These are phyloP conservation scores for Periconia macrospinosa DNA, from an alignment of 2,329 filamentous ascomycete species.

Conservation along the genomic window DNA sequence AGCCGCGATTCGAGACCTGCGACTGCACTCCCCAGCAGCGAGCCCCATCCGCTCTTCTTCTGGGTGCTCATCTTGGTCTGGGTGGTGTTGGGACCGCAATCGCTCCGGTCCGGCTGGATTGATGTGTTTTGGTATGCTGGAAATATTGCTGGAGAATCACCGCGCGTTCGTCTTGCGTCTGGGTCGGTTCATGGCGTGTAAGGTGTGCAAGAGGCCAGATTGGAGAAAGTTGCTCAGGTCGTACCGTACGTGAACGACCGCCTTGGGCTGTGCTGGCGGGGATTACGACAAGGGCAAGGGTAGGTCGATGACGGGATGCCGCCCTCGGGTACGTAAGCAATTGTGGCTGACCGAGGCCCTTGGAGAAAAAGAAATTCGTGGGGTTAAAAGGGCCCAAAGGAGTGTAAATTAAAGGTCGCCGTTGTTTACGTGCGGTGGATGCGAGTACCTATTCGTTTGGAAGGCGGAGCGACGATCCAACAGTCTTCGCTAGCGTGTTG, in stretches of 20 bases:
- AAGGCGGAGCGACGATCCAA: too few relatives aligned
- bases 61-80: conserved; percentile 31
- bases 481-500: too few relatives aligned
- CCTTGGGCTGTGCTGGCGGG: conserved; percentile 22
- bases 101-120: background rate
- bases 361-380: background rate
- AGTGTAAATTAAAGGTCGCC: too few relatives aligned
- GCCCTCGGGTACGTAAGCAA: conserved; percentile 9
- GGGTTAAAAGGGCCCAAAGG: too few relatives aligned
- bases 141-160: conserved; percentile 29
- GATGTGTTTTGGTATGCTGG: background rate
- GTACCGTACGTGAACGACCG: conserved; percentile 18
- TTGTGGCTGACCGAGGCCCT: background rate
- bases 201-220: conserved; percentile 31
- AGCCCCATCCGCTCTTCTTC: conserved; percentile 25
- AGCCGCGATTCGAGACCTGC: conserved; percentile 91
- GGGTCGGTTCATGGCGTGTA: conserved; percentile 32
- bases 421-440: too few relatives aligned
- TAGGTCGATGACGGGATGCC: conserved; percentile 3
- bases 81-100: background rate
- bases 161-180: conserved; percentile 29
- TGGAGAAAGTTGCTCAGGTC: conserved; percentile 16
- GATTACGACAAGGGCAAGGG: conserved; percentile 9
- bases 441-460: too few relatives aligned
- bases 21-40: conserved; percentile 69